Percentiles rank a stretch among this genome's conserved stretches.
Conservation (phyloP, 2,329 filamentous ascomycete species). For the Peltaster fructicola region DNA sequence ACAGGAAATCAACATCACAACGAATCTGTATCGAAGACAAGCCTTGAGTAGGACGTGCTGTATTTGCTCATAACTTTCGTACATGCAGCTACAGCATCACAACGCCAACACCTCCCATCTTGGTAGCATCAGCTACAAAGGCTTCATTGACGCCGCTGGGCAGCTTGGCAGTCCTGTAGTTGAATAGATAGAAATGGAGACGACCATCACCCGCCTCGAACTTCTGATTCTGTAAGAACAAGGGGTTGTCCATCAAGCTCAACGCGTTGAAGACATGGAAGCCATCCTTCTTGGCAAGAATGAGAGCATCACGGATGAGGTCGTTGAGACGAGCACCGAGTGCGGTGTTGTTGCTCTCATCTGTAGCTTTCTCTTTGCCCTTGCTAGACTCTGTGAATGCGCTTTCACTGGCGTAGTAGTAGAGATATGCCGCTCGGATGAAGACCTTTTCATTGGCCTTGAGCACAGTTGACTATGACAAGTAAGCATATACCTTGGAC, state of each 20-base stretch:
- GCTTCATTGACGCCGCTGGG: slow-evolving; percentile 65
- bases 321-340: slow-evolving; percentile 66
- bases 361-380: slow-evolving; percentile 19
- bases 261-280: slow-evolving; percentile 97
- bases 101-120: slow-evolving; percentile 73
- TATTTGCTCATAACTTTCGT: too few relatives aligned
- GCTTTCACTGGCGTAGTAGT: slow-evolving; percentile 82
- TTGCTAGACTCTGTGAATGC: slow-evolving; percentile 36
- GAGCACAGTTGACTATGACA: slow-evolving; percentile 56
- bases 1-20: too few relatives aligned
- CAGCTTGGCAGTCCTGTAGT: slow-evolving; percentile 80
- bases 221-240: slow-evolving; percentile 87
- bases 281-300: slow-evolving; percentile 63
- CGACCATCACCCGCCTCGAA: slow-evolving; percentile 90
- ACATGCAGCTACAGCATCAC: slow-evolving; percentile 51
- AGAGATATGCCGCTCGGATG: slow-evolving; percentile 83
- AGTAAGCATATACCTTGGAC: slow-evolving; percentile 5
- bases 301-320: slow-evolving; percentile 68
- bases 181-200: slow-evolving; percentile 94
- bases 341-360: slow-evolving; percentile 35
- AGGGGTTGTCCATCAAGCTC: slow-evolving; percentile 78
- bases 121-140: slow-evolving; percentile 60
- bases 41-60: too few relatives aligned
- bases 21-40: too few relatives aligned
- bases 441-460: slow-evolving; percentile 55